Conservation (phyloP, 306 rosid genomes). For the Rosa rugosa region DNA sequence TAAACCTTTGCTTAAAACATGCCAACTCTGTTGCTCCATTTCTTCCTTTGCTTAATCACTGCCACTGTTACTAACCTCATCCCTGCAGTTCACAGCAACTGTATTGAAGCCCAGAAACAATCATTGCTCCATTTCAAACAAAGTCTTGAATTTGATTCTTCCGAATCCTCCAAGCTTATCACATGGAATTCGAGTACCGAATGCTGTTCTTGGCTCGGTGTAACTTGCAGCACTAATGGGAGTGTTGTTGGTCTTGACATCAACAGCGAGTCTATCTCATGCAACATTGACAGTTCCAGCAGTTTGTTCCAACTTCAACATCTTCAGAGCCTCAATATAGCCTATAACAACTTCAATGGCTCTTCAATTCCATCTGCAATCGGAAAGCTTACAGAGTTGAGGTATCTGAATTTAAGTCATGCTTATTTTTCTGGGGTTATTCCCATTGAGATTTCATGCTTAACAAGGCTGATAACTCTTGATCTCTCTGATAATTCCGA, state of each 20-base stretch:
- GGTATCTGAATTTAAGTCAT: not conserved
- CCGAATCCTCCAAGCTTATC: too few species aligned
- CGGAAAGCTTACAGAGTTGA: not conserved
- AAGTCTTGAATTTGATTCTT: too few species aligned
- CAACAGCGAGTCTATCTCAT: too few species aligned
- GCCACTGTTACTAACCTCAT: not conserved
- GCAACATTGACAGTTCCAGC: not conserved
- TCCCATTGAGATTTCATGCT: not conserved
- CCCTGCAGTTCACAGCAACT: not conserved
- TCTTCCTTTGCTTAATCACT: not conserved
- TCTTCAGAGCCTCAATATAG: too few species aligned
- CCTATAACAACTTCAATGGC: too few species aligned
- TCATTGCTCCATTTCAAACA: too few species aligned
- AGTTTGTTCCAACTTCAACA: too few species aligned
- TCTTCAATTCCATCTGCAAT: constrained; percentile 21
- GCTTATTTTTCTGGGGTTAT: not conserved
- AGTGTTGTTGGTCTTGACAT: too few species aligned
- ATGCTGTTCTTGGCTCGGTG: too few species aligned
- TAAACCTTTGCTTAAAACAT: not conserved
- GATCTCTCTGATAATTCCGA: constrained; percentile 18
- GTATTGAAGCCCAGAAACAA: too few species aligned
- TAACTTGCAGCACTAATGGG: too few species aligned
- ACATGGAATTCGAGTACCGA: too few species aligned
- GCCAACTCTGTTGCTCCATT: not conserved
- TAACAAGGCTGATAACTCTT: constrained; percentile 2